Evolutionary conservation across 768 basidiomycete species (phyloP), one percentile per base, ranked within the genome.

Genomic region (Tremella mesenterica): DNA sequence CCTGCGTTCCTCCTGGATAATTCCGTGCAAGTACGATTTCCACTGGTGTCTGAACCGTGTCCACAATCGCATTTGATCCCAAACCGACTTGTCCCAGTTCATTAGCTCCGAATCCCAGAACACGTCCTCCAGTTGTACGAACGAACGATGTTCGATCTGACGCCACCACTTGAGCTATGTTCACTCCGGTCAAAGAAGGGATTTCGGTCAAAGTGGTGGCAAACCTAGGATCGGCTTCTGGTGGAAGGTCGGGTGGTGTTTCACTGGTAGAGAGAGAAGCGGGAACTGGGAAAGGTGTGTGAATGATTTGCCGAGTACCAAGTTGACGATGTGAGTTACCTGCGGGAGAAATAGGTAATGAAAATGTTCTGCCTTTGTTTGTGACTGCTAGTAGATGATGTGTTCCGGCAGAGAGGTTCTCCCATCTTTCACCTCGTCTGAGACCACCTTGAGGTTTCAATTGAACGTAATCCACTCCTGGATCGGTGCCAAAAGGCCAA

Each of bases 81-180:
- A 89, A 74, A 36, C 88, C 90, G 43, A 92, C 78, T 75, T 96
- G 90, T 25, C 89, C 89, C 61, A 79, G 85, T 58, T 86, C 83
- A 68, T 95, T 93, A 1, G 87, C 87, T 41, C 91, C 91, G 82
- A 86, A 93, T 0, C 83, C 88, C 18, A 96, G 79, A 9, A 92
- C 85, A 50, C 82, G 77, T 1, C 89, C 91, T 2, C 76, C 73
- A 5, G 73, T 62, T 0, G 88, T 88, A 23, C 82, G 76, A 9
- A 79, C 83, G 64, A 87, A 88, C 63, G 85, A 89, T 44, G 80
- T 83, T 50, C 82, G 78, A 33, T 77, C 76, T 2, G 88, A 88
- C 23, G 88, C 81, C 26, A 83, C 82, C 39, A 89, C 76, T 71
- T 88, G 83, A 18, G 77, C 79, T 39, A 86, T 76, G 21, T 80